Base-by-base conservation (phyloP, 1,284 basidiomycete species). In the Malassezia vespertilionis region DNA sequence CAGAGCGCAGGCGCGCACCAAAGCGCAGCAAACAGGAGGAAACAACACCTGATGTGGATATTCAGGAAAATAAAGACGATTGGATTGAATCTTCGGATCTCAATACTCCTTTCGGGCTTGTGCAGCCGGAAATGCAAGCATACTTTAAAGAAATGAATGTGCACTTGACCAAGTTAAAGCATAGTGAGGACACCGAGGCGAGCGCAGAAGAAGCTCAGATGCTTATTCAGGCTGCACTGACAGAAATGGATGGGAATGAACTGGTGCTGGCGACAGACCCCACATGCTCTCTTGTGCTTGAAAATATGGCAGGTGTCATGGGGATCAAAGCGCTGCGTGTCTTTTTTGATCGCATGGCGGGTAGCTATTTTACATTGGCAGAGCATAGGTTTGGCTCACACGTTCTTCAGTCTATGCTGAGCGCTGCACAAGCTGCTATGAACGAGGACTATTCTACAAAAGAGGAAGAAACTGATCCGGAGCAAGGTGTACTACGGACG, bases 381-480 rank as follows among this genome's bases (percentile, higher is more conserved):
- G 48, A 46, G 11, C 67, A 70, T 38, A 48, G 67, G n/a, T 70
- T 62, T 33, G 67, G 61, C 21, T 65, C 63, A 3, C 67, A 70
- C 52, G 64, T 69, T 17, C 44, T 70, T 5, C 56, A 67, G n/a
- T 52, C 62, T 2, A 30, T 63, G 28, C 45, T 70, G 5, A 39
- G 52, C 31, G 45, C 48, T 1, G 20, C 23, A 10, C 48, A 51
- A 17, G 15, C 20, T 12, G 28, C 22, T 12, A 11, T 51, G 5
- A 17, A 44, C 14, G 17, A 17, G 3, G 23, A 20, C 12, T 33
- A 34, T n/a, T 15, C 14, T 24, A 17, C 21, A 2, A n/a, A 15
- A 23, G 12, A 24, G 17, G 11, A 24, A 3, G n/a, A 37, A 3
- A 22, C 35, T 2, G 23, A 11, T 11, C 11, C 27, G 8, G 27